Base-by-base conservation (phyloP, 768 basidiomycete genomes). In the Terana coerulea region DNA sequence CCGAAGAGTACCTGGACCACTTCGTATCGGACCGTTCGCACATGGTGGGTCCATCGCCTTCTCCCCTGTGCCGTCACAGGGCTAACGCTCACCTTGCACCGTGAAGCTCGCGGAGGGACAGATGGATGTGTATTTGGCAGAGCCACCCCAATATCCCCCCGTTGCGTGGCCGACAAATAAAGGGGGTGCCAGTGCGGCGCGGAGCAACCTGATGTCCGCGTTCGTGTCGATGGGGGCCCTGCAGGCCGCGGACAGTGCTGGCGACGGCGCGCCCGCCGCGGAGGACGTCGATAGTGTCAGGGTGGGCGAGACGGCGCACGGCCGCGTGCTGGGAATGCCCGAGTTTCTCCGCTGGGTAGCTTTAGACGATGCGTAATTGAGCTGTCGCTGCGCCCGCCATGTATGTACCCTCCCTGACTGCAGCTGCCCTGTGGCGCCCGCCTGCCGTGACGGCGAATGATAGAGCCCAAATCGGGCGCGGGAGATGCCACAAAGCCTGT, bases 1-100 rank as follows among this genome's bases (percentile, higher is more conserved):
- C 75, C 15, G 53, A 64, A 28, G 64, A 65, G 11, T 86, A 73
- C 61, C 64, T 87, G 36, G 68, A 78, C 55, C 61, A 78, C 59
- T 88, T 89, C 68, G 83, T 85, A 9, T 88, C 86, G 17, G 84
- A 89, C 64, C 72, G 86, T 60, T 84, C 85, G 48, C 86, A 88
- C 65, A 88, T 89, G 86, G 84, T 84, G 56, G 61, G 72, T 44
- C 10, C 4, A 17, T 19, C 24, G n/a, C n/a, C n/a, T n/a, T n/a
- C n/a, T n/a, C 45, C 31, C 35, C 33, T 5, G 15, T 19, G 10
- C 25, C 39, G 12, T 47, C 24, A 10, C 4, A 14, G 25, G n/a
- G n/a, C 49, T 30, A 36, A 37, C 36, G 19, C 15, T 36, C 10
- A 19, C 25, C 33, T 24, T 19, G 17, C 36, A 34, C 21, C 15